Evolutionary conservation across 371 early-diverging fungal genomes (phyloP).

Genomic region (Mucor circinelloides): DNA sequence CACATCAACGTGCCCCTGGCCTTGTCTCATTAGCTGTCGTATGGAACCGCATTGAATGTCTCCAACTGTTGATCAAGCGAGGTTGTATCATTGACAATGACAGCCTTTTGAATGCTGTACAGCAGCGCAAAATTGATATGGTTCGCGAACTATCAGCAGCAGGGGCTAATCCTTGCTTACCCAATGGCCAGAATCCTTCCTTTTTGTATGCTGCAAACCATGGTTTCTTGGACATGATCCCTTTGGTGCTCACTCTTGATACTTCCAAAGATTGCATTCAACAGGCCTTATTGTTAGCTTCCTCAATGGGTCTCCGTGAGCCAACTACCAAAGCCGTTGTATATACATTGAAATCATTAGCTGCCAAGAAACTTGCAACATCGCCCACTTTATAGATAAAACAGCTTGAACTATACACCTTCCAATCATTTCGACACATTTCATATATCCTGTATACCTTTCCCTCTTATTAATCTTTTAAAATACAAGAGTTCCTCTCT

Average conservation of each 20-base stretch:
- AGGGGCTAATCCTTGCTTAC: constrained; percentile 29
- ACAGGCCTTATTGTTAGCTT: constrained; percentile 31
- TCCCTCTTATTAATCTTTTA: background rate
- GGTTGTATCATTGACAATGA: constrained; percentile 22
- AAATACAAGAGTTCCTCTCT: background rate
- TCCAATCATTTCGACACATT: background rate
- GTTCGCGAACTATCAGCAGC: constrained; percentile 32
- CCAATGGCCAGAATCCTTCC: constrained; percentile 34
- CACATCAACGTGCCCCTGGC: background rate
- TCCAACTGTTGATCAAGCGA: constrained; percentile 26
- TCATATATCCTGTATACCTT: background rate
- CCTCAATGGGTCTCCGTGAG: constrained; percentile 22
- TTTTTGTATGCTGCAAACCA: constrained; percentile 48
- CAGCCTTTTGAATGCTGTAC: constrained; percentile 36
- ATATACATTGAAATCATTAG: constrained; percentile 11
- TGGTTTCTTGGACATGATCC: constrained; percentile 47
- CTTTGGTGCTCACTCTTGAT: constrained; percentile 29
- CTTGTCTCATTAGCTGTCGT: constrained; percentile 25
- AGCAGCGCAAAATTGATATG: constrained; percentile 50
- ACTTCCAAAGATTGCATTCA: constrained; percentile 38
- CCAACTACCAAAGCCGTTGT: constrained; percentile 8
- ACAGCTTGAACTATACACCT: background rate
- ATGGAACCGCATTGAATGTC: constrained; percentile 43
- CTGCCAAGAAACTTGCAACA: constrained; percentile 7
- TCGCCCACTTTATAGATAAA: background rate